Evolutionary conservation across 768 basidiomycete species (phyloP).

Genomic region (Russula earlei): DNA sequence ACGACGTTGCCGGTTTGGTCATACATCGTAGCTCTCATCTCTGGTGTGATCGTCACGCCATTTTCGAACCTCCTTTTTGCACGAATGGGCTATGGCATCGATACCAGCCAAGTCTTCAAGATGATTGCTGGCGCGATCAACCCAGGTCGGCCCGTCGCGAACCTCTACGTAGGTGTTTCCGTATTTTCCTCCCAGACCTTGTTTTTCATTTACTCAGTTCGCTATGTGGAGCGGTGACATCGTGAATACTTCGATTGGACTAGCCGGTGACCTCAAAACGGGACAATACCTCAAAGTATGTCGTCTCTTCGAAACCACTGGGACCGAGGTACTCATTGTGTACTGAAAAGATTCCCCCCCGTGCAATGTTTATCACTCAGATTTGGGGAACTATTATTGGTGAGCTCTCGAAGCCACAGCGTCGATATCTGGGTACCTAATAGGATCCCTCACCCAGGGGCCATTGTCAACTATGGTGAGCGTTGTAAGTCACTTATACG

Average conservation of each 20-base stretch:
- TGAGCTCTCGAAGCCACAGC: neutral
- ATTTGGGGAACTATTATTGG: conserved; percentile 57
- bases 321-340: neutral
- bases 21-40: conserved; percentile 45
- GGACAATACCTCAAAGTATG: conserved; percentile 33
- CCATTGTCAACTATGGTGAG: conserved; percentile 31
- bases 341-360: conserved; percentile 50
- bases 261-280: conserved; percentile 52
- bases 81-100: conserved; percentile 52
- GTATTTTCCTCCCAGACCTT: neutral
- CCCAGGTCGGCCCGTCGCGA: conserved; percentile 57
- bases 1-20: conserved; percentile 58
- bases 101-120: conserved; percentile 54
- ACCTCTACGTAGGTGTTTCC: conserved; percentile 42
- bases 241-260: conserved; percentile 41
- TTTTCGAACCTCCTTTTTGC: conserved; percentile 49
- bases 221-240: conserved; percentile 62
- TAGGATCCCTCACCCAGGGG: conserved; percentile 14
- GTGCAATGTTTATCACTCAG: conserved; percentile 55
- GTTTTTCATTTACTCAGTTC: conserved; percentile 33
- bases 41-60: conserved; percentile 38
- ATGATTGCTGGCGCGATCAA: conserved; percentile 54
- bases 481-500: neutral
- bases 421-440: neutral
- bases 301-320: neutral